These are phyloP conservation scores for Picea sitchensis DNA, from an alignment of 75 land plant genomes.

Conservation along the genomic window DNA sequence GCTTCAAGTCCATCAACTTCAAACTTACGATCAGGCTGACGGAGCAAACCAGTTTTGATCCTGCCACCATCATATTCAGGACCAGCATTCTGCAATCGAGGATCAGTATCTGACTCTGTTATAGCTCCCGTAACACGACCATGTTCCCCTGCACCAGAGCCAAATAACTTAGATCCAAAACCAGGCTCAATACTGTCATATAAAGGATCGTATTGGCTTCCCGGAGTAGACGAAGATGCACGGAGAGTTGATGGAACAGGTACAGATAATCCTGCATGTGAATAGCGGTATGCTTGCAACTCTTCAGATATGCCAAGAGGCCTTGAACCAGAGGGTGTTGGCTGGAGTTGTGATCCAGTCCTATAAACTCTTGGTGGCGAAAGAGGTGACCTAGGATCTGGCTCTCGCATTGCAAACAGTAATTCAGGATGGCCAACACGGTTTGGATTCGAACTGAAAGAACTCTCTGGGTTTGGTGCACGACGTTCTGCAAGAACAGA, in stretches of 20 bases:
- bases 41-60: not conserved
- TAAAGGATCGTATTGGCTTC: slow-evolving; percentile 36
- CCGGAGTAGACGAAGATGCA: slow-evolving; percentile 16
- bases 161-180: slow-evolving; percentile 7
- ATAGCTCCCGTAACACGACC: too few species aligned
- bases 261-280: slow-evolving; percentile 33
- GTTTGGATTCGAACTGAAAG: not conserved
- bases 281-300: not conserved
- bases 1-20: slow-evolving; percentile 13
- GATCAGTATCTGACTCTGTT: not conserved
- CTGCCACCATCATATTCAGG: not conserved
- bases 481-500: not conserved
- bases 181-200: slow-evolving; percentile 36
- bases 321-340: not conserved
- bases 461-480: not conserved
- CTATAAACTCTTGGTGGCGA: not conserved
- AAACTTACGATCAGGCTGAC: not conserved
- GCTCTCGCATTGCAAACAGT: not conserved
- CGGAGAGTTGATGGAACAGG: slow-evolving; percentile 43
- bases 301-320: too few species aligned
- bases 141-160: not conserved
- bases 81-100: slow-evolving; percentile 1
- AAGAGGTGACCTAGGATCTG: not conserved
- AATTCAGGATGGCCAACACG: not conserved
- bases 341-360: slow-evolving; percentile 1